These are phyloP conservation scores for Inosperma sp. DNA, from an alignment of 768 basidiomycete species.

Conservation along the genomic window DNA sequence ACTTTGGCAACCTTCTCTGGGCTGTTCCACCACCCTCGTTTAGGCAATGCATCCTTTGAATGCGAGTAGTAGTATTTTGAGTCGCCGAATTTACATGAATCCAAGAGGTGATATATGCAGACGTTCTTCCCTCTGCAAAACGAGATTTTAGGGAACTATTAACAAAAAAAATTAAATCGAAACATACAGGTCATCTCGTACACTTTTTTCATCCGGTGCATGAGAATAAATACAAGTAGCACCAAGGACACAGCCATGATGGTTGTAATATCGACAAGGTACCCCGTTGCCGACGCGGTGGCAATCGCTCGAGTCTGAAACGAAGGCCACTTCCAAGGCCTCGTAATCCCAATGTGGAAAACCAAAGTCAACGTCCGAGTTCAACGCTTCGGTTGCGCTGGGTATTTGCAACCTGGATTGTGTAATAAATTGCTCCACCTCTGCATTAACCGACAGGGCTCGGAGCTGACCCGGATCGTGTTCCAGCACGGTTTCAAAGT, in stretches of 20 bases:
- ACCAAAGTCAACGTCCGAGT: constrained; percentile 27
- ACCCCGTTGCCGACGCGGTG: constrained; percentile 47
- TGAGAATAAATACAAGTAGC: constrained; percentile 44
- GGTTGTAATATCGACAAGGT: constrained; percentile 57
- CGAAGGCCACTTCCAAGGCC: constrained; percentile 34
- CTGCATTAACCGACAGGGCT: constrained; percentile 25
- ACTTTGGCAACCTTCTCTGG: constrained; percentile 27
- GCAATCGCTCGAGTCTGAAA: constrained; percentile 53
- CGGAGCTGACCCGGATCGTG: constrained; percentile 28
- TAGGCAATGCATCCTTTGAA: constrained; percentile 39
- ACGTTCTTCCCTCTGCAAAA: constrained; percentile 45
- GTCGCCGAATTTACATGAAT: constrained; percentile 33
- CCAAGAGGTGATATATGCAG: constrained; percentile 35
- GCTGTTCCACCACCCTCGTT: constrained; percentile 45
- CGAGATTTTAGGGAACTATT: not conserved
- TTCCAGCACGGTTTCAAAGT: constrained; percentile 34
- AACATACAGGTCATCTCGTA: constrained; percentile 51
- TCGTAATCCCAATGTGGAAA: constrained; percentile 34
- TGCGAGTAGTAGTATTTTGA: constrained; percentile 47
- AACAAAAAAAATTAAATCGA: not conserved
- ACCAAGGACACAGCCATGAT: constrained; percentile 44
- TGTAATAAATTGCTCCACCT: constrained; percentile 21
- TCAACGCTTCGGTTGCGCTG: not conserved
- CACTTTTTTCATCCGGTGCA: constrained; percentile 51
- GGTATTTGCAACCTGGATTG: constrained; percentile 8